Base-by-base conservation (phyloP, 2,329 filamentous ascomycete genomes). In the Sphaerostilbella broomeana region DNA sequence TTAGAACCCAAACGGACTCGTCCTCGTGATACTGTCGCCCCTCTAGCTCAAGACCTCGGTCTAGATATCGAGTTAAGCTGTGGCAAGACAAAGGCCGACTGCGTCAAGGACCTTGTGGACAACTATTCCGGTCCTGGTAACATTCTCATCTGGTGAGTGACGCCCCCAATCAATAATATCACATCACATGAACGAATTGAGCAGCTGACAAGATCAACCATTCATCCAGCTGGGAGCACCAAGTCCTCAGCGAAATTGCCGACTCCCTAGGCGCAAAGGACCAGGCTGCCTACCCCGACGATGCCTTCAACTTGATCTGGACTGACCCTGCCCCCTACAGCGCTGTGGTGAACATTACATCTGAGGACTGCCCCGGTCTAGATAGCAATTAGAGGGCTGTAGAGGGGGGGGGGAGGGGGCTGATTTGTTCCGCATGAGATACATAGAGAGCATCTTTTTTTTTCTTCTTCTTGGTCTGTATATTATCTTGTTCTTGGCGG, bases 281-380 rank as follows among this genome's bases (percentile, higher is more conserved):
- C 47, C 65, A 69, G 0, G 67, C 68, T 1, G 52, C 56, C 5
- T 80, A 79, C 50, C 72, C 72, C 0, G 59, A 63, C 44, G 63
- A 69, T 42, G 55, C 61, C 2, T 80, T 62, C 36, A 62, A 79
- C 48, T 47, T 76, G 12, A 78, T 79, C 45, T 79, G 75, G 76
- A 75, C 69, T 0, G 64, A 73, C 46, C 71, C 72, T 3, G 59
- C 60, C 2, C 64, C 68, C 4, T 79, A 77, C 51, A 56, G 48
- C 2, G 45, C 55, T 12, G 68, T 79, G 35, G 67, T 64, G 0
- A 50, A 56, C 0, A 54, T 61, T 18, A 68, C 65, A 0, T 71
- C 67, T 5, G 74, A 79, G 57, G 54, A 66, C 34, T 79, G 75
- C 41, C 65, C 72, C 0, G 74, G 73, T 0, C 50, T 79, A 42